A percentile compares a stretch with the other conserved stretches of the same genome.
phyloP scores from a whole-genome alignment of 306 rosid genomes.

The Dryas octopetala region DNA sequence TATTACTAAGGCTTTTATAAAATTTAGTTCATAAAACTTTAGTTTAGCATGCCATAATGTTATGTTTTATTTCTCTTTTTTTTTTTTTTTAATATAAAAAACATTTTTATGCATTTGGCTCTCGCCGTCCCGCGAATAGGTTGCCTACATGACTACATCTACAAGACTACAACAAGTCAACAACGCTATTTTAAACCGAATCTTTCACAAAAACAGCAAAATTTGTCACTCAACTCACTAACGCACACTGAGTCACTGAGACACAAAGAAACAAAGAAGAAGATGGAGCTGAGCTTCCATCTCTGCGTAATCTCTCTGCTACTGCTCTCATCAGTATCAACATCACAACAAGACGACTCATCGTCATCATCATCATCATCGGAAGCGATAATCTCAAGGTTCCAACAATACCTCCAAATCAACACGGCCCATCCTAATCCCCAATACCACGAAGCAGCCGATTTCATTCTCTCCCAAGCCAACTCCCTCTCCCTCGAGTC shows the following conservation, averaged over 20 bases:
- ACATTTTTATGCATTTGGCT: too few relatives aligned
- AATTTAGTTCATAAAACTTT: too few relatives aligned
- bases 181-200: too few relatives aligned
- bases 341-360: constrained; percentile 14
- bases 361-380: neutral
- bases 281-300: constrained; percentile 18
- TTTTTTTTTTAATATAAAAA: too few relatives aligned
- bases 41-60: too few relatives aligned
- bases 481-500: constrained; percentile 62
- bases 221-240: too few relatives aligned
- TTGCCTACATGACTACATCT: too few relatives aligned
- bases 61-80: too few relatives aligned
- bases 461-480: constrained; percentile 59
- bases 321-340: constrained; percentile 11
- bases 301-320: constrained; percentile 23
- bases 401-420: constrained; percentile 80
- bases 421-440: constrained; percentile 84
- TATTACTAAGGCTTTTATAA: too few relatives aligned
- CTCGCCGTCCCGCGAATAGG: too few relatives aligned
- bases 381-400: constrained; percentile 44
- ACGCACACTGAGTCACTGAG: neutral
- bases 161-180: too few relatives aligned
- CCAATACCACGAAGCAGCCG: constrained; percentile 51
- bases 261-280: neutral
- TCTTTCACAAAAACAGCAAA: too few relatives aligned